Conservation (phyloP, 2,329 filamentous ascomycete species). For the Penicillium capsulatum region DNA sequence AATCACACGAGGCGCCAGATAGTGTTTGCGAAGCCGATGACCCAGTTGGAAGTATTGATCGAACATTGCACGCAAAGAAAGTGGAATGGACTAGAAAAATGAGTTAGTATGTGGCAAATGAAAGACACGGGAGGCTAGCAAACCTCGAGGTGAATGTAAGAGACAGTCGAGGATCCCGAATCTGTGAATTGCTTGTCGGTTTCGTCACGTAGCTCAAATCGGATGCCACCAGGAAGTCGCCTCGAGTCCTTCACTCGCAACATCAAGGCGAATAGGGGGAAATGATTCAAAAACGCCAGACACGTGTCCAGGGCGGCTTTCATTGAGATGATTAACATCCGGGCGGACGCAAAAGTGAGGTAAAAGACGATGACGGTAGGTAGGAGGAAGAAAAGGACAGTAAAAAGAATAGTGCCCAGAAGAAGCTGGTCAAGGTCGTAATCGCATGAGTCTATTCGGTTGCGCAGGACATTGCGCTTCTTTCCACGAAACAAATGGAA, state of each 20-base stretch:
- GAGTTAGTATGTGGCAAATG: conserved; percentile 11
- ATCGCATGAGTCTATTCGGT: conserved; percentile 97
- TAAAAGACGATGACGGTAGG: conserved; percentile 97
- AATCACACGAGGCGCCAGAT: conserved; percentile 82
- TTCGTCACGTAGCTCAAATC: conserved; percentile 82
- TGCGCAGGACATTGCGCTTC: conserved; percentile 93
- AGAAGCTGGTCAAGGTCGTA: conserved; percentile 97
- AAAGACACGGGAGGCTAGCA: too few species aligned
- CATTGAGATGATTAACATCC: conserved; percentile 90
- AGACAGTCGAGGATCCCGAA: conserved; percentile 54
- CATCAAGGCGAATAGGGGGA: conserved; percentile 96
- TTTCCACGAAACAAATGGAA: conserved; percentile 98
- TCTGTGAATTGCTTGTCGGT: conserved; percentile 40
- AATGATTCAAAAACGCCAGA: conserved; percentile 92
- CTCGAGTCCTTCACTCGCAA: conserved; percentile 87
- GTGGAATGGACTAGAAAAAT: conserved; percentile 67
- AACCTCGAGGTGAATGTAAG: conserved; percentile 83
- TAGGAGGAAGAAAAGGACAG: conserved; percentile 86
- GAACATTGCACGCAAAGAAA: conserved; percentile 91
- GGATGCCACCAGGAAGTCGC: conserved; percentile 85
- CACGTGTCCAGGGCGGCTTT: conserved; percentile 90
- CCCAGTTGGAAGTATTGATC: conserved; percentile 95
- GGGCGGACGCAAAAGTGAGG: conserved; percentile 86
- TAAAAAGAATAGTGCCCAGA: conserved; percentile 94
- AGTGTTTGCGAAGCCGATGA: conserved; percentile 88